Evolutionary conservation across 805 yeast genomes (phyloP).

Genomic region (Starmera dryadoides): DNA sequence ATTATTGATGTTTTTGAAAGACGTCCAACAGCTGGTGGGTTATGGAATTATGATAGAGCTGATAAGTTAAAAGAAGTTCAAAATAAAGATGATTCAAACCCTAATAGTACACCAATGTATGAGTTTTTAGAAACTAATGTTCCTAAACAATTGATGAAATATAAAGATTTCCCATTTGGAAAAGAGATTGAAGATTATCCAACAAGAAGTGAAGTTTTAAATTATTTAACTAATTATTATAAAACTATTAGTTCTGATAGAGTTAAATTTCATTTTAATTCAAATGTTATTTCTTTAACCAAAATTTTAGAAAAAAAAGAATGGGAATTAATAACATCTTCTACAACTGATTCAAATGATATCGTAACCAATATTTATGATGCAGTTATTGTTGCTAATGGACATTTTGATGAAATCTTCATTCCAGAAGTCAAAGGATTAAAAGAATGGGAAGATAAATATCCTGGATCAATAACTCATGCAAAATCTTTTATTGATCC

Average conservation of each 20-base stretch:
- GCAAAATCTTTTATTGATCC: constrained; percentile 42
- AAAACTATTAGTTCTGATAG: too few relatives aligned
- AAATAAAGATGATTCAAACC: too few relatives aligned
- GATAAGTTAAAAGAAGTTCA: too few relatives aligned
- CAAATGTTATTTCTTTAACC: too few relatives aligned
- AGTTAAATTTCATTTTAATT: too few relatives aligned
- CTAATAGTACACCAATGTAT: too few relatives aligned
- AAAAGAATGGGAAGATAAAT: constrained; percentile 29
- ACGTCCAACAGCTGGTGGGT: constrained; percentile 50
- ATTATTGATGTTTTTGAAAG: constrained; percentile 48
- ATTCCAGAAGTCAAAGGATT: constrained; percentile 46
- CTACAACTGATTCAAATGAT: too few relatives aligned
- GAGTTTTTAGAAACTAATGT: constrained; percentile 58
- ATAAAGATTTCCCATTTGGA: constrained; percentile 39
- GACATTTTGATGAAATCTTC: constrained; percentile 50
- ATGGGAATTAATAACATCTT: too few relatives aligned
- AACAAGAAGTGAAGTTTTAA: constrained; percentile 43
- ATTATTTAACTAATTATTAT: too few relatives aligned
- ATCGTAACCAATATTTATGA: constrained; percentile 22
- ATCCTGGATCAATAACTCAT: constrained; percentile 42
- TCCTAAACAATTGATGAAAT: constrained; percentile 54
- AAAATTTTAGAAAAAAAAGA: too few relatives aligned
- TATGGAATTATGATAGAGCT: constrained; percentile 47
- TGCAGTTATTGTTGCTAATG: constrained; percentile 51
- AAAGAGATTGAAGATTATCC: constrained; percentile 42